A percentile compares a stretch with the other conserved stretches of the same genome.
Conservation (phyloP, 208 protist species). For the Wallacemonas sp. region DNA sequence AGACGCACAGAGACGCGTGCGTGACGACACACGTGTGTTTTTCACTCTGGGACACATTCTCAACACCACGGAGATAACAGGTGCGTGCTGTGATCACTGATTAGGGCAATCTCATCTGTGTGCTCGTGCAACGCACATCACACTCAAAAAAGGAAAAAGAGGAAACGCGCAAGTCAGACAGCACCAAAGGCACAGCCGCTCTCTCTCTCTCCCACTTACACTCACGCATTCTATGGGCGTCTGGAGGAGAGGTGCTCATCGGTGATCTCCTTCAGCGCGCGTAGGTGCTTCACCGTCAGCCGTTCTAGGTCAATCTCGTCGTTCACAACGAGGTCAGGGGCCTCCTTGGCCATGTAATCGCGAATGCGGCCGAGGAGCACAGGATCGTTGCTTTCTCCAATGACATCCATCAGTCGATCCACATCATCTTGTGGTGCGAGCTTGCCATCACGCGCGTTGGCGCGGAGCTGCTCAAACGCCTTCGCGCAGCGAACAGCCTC, state of each 20-base stretch:
- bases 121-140: too few relatives aligned
- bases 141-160: too few relatives aligned
- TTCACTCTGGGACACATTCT: too few relatives aligned
- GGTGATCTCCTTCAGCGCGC: slow-evolving; percentile 45
- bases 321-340: slow-evolving; percentile 41
- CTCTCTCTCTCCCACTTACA: not conserved
- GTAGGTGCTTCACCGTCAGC: slow-evolving; percentile 60
- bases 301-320: slow-evolving; percentile 41
- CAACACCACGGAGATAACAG: too few relatives aligned
- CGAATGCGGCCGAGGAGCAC: slow-evolving; percentile 33
- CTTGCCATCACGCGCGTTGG: slow-evolving; percentile 44
- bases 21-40: too few relatives aligned
- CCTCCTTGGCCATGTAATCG: slow-evolving; percentile 49
- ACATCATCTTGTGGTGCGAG: slow-evolving; percentile 40
- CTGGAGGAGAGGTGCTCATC: slow-evolving; percentile 20
- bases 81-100: too few relatives aligned
- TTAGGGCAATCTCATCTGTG: too few relatives aligned
- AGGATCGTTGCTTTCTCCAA: slow-evolving; percentile 30
- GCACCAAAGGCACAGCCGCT: too few relatives aligned
- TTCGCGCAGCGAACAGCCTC: slow-evolving; percentile 47
- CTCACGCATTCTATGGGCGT: not conserved
- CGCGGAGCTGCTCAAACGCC: slow-evolving; percentile 35
- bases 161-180: too few relatives aligned
- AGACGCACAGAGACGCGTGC: too few relatives aligned
- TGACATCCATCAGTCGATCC: slow-evolving; percentile 38